Evolutionary conservation across 306 rosid species (phyloP).

Genomic region (Acacia melanoxylon): DNA sequence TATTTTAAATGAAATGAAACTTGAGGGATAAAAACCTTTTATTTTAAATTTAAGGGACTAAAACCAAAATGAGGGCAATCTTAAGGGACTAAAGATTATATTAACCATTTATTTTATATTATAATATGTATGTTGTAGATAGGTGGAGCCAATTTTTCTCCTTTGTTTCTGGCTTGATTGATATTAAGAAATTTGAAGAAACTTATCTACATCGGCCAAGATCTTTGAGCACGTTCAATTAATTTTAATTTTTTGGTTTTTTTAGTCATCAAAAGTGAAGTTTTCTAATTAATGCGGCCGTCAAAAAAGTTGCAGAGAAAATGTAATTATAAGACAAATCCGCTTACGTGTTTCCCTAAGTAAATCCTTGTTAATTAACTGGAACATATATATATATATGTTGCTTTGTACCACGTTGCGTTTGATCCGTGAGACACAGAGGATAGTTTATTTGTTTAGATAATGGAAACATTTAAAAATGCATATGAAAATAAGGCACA

Average conservation of each 20-base stretch:
- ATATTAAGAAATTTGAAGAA: slow-evolving; percentile 30
- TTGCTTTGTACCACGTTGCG: slow-evolving; percentile 27
- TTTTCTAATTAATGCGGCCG: slow-evolving; percentile 33
- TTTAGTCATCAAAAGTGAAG: slow-evolving; percentile 36
- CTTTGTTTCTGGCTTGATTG: not conserved
- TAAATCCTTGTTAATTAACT: slow-evolving; percentile 19
- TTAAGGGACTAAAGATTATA: no score
- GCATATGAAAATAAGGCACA: not conserved
- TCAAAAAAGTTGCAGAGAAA: slow-evolving; percentile 40
- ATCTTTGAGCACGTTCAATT: slow-evolving; percentile 15
- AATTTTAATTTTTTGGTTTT: slow-evolving; percentile 1
- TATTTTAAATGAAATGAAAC: no score
- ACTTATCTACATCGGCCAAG: slow-evolving; percentile 34
- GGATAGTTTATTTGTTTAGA: slow-evolving; percentile 17
- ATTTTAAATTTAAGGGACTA: no score
- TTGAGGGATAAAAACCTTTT: no score
- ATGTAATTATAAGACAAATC: slow-evolving; percentile 13
- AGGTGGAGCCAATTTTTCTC: slow-evolving; percentile 12
- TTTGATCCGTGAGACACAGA: slow-evolving; percentile 25
- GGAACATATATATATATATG: not conserved
- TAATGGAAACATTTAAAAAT: not conserved
- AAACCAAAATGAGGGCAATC: no score
- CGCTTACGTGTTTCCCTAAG: slow-evolving; percentile 39
- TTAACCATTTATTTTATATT: not conserved
- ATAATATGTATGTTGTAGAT: not conserved